Conservation (phyloP, 2,329 filamentous ascomycete species). For the Diaporthe velutina region DNA sequence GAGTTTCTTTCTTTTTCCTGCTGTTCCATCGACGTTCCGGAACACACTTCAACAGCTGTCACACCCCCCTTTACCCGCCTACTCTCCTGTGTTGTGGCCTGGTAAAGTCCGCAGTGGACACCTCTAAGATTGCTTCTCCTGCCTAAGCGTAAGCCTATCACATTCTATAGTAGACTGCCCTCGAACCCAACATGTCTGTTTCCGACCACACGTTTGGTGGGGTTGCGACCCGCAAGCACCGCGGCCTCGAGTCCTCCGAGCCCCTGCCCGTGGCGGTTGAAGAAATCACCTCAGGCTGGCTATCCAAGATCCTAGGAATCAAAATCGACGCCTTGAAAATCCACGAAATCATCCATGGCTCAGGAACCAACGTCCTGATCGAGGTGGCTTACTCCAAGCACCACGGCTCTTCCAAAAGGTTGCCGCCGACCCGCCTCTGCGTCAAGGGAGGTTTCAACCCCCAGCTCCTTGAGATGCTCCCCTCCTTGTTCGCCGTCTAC, state of each 20-base stretch:
- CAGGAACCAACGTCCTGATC: conserved; percentile 42
- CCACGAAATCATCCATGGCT: conserved; percentile 42
- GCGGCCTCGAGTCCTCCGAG: conserved; percentile 38
- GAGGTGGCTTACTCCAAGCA: conserved; percentile 43
- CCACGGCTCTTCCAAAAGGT: conserved; percentile 26
- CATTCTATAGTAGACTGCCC: not conserved
- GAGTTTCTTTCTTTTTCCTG: not conserved
- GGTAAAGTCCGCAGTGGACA: not conserved
- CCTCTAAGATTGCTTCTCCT: conserved; percentile 19
- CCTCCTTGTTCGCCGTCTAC: conserved; percentile 30
- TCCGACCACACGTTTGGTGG: not conserved
- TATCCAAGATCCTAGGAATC: conserved; percentile 41
- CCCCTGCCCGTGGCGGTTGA: conserved; percentile 41
- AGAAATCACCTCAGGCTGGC: conserved; percentile 42
- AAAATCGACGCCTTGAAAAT: conserved; percentile 37
- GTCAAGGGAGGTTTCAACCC: conserved; percentile 56
- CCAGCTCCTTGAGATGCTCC: conserved; percentile 29
- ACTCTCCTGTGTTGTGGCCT: not conserved
- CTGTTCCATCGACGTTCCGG: not conserved
- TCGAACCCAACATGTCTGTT: not conserved
- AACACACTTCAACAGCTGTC: not conserved
- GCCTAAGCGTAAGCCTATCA: conserved; percentile 4
- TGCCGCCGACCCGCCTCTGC: conserved; percentile 47
- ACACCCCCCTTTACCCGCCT: not conserved
- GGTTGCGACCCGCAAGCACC: not conserved